phyloP scores from a whole-genome alignment of 441 rosid genomes.

The Pelargonium cotyledonis region DNA sequence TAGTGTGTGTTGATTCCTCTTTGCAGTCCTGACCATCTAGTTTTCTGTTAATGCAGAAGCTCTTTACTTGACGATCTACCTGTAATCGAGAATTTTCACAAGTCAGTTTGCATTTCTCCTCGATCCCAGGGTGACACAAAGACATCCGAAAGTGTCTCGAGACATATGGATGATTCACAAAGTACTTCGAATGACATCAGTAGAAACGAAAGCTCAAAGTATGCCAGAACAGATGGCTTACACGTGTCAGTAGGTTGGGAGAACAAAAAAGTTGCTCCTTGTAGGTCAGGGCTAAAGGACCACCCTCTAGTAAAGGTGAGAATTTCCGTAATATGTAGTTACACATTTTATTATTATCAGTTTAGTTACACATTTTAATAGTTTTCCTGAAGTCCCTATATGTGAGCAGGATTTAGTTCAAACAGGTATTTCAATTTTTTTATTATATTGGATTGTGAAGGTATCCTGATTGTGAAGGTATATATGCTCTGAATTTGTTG shows the following conservation, averaged over 20 bases:
- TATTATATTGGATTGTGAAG: neutral
- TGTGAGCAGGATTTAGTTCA: neutral
- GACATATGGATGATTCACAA: neutral
- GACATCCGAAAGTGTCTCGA: neutral
- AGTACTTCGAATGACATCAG: neutral
- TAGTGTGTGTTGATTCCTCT: neutral
- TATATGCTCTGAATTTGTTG: neutral
- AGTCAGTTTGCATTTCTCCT: constrained; percentile 2
- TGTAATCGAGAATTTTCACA: neutral
- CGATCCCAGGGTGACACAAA: neutral
- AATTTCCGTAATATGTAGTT: neutral
- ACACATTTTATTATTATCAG: too few species aligned
- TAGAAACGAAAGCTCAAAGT: neutral
- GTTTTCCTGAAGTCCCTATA: neutral
- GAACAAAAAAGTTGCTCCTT: neutral
- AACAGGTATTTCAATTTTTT: too few species aligned
- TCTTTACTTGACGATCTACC: constrained; percentile 3
- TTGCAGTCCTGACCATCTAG: neutral
- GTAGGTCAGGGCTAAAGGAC: neutral
- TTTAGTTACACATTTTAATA: too few species aligned
- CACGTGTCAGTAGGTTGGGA: neutral
- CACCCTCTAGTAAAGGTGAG: neutral
- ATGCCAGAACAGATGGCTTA: neutral
- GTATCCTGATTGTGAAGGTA: neutral
- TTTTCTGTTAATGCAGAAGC: neutral